A percentile compares a stretch with the other conserved stretches of the same genome.
phyloP scores from a whole-genome alignment of 164 flowering plant species.

The Chimonanthus salicifolius region DNA sequence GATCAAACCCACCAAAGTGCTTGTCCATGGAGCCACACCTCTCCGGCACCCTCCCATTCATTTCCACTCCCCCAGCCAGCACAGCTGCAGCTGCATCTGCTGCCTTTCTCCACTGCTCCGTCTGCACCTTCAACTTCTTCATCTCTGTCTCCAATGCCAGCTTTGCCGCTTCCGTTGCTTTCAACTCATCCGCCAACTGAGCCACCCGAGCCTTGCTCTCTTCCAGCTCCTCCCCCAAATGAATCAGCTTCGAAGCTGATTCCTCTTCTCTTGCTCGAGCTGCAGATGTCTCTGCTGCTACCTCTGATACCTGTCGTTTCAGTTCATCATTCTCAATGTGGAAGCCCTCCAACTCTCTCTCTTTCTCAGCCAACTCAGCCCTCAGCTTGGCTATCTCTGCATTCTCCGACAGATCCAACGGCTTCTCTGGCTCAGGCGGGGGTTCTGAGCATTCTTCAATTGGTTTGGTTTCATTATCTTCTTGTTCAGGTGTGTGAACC shows the following conservation, averaged over 20 bases:
- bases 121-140: slow-evolving; percentile 78
- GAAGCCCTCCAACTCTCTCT: slow-evolving; percentile 34
- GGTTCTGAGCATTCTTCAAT: slow-evolving; percentile 21
- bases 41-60: slow-evolving; percentile 42
- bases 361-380: slow-evolving; percentile 43
- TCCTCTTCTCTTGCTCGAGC: slow-evolving; percentile 39
- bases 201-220: slow-evolving; percentile 20
- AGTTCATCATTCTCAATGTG: slow-evolving; percentile 40
- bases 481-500: slow-evolving; percentile 11
- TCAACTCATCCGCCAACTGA: slow-evolving; percentile 47
- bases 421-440: slow-evolving; percentile 26
- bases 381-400: slow-evolving; percentile 45
- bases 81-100: slow-evolving; percentile 94
- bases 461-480: slow-evolving; percentile 24
- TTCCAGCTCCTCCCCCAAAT: slow-evolving; percentile 32
- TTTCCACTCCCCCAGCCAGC: slow-evolving; percentile 49
- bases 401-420: slow-evolving; percentile 11
- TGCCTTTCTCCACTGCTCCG: slow-evolving; percentile 98
- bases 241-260: slow-evolving; percentile 27
- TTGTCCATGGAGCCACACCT: slow-evolving; percentile 79
- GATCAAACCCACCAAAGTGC: slow-evolving; percentile 31
- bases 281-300: slow-evolving; percentile 23
- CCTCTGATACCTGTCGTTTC: slow-evolving; percentile 38
- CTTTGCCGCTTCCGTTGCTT: slow-evolving; percentile 48
- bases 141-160: slow-evolving; percentile 69